Evolutionary conservation across 331 rosid genomes (phyloP).

Genomic region (Dryas integrifolia): DNA sequence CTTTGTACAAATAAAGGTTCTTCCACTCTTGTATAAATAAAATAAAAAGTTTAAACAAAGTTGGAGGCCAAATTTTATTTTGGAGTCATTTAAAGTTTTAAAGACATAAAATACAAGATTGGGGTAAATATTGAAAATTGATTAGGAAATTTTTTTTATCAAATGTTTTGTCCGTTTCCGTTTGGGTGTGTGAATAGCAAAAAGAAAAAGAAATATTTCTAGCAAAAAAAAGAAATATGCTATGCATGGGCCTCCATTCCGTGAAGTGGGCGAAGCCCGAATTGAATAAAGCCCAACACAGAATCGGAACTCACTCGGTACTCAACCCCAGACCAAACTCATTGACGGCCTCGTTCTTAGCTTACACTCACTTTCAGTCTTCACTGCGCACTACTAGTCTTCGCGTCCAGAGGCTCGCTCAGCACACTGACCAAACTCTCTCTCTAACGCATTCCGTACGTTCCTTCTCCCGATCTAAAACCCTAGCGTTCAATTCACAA

Average conservation of each 20-base stretch:
- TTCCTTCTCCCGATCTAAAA: slow-evolving; percentile 29
- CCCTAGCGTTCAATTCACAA: slow-evolving; percentile 16
- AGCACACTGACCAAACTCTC: slow-evolving; percentile 17
- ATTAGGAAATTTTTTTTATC: no score
- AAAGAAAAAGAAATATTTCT: no score
- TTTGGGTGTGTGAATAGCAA: no score
- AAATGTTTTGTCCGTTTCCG: no score
- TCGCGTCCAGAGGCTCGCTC: slow-evolving; percentile 36
- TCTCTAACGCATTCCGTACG: slow-evolving; percentile 30
- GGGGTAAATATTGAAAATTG: no score
- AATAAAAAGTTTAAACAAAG: no score
- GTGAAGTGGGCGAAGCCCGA: neutral
- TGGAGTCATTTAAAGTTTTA: no score
- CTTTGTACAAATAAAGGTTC: no score
- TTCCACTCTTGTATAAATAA: no score
- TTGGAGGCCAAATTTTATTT: no score
- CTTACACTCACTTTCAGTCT: neutral
- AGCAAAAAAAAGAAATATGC: neutral
- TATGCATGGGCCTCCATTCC: neutral
- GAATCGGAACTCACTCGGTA: neutral
- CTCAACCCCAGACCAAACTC: neutral
- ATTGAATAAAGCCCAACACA: neutral
- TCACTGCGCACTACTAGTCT: slow-evolving; percentile 29
- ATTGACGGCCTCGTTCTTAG: slow-evolving; percentile 9
- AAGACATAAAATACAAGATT: no score